Evolutionary conservation across 169 alveolate species (phyloP).

Genomic region (Babesia divergens): DNA sequence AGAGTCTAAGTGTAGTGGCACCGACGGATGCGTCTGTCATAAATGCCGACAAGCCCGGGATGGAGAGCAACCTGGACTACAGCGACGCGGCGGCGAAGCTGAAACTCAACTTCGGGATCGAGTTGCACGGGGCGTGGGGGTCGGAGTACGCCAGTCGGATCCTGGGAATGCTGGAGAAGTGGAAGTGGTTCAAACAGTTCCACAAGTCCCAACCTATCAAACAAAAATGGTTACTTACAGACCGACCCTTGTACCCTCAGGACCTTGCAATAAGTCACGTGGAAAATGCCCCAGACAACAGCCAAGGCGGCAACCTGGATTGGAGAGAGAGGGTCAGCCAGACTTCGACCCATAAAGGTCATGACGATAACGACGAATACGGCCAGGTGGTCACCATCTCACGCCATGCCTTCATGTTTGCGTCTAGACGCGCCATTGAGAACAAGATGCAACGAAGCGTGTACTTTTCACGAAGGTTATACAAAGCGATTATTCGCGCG

Average conservation of each 20-base stretch:
- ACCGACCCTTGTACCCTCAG: conserved; percentile 61
- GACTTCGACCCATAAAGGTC: not conserved
- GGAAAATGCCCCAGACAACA: not conserved
- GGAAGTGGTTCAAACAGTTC: conserved; percentile 48
- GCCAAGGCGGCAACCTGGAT: not conserved
- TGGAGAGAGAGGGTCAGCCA: not conserved
- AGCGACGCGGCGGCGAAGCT: conserved; percentile 75
- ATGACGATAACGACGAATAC: conserved; percentile 37
- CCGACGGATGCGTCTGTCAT: conserved; percentile 69
- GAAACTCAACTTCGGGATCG: conserved; percentile 68
- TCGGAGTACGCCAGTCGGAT: conserved; percentile 73
- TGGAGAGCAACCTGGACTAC: conserved; percentile 61
- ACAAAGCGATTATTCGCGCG: conserved; percentile 73
- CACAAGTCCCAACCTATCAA: not conserved
- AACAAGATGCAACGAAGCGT: conserved; percentile 53
- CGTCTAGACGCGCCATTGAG: conserved; percentile 58
- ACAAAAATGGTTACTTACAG: conserved; percentile 68
- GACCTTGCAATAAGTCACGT: conserved; percentile 63
- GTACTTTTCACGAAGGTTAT: conserved; percentile 71
- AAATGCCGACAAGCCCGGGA: conserved; percentile 51
- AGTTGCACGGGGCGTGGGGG: conserved; percentile 75
- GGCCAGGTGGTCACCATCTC: conserved; percentile 69
- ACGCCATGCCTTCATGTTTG: conserved; percentile 65
- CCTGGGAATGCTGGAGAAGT: conserved; percentile 50
- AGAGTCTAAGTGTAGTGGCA: conserved; percentile 55